A percentile compares a stretch with the other conserved stretches of the same genome.
These are phyloP conservation scores for Eucalyptus curtisii DNA, from an alignment of 345 rosid species.

Conservation along the genomic window DNA sequence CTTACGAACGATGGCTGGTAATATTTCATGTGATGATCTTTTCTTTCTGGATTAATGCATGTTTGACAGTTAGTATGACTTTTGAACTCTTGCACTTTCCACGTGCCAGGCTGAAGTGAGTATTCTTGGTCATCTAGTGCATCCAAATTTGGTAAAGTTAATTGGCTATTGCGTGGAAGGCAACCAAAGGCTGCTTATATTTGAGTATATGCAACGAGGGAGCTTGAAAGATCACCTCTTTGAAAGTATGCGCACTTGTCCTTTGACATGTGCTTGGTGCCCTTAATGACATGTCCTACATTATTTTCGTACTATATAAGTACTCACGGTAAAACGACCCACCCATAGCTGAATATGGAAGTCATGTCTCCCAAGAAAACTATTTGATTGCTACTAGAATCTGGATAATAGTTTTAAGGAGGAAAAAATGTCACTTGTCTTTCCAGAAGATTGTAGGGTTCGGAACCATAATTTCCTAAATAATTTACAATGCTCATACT, in stretches of 20 bases:
- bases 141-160: neutral
- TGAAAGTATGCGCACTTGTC: neutral
- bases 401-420: too few species aligned
- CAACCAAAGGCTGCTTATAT: neutral
- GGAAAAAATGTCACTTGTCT: too few species aligned
- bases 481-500: neutral
- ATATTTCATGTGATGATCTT: neutral
- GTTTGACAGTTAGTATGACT: neutral
- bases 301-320: neutral
- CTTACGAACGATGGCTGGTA: neutral
- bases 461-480: too few species aligned
- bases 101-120: neutral
- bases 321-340: neutral
- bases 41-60: neutral
- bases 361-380: too few species aligned
- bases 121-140: neutral
- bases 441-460: too few species aligned
- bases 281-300: neutral
- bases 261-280: neutral
- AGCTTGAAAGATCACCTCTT: neutral
- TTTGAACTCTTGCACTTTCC: neutral
- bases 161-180: neutral
- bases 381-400: too few species aligned
- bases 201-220: neutral
- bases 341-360: too few species aligned